phyloP scores from a whole-genome alignment of 805 yeast species.

The Candida palmyrensis region DNA sequence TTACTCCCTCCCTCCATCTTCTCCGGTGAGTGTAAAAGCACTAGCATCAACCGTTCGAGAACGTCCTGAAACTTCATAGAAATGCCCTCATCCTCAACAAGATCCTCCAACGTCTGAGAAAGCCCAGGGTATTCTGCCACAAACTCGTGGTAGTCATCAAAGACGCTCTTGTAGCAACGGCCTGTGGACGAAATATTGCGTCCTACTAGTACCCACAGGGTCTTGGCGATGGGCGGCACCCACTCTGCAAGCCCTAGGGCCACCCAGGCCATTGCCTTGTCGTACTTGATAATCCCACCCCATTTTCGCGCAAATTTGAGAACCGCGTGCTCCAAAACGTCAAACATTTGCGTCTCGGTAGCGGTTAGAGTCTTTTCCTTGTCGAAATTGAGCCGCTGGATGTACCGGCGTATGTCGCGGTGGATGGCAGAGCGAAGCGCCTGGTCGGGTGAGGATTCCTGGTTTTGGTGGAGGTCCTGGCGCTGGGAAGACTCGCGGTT shows the following conservation, averaged over 20 bases:
- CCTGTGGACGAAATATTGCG: constrained; percentile 24
- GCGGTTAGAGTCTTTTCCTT: constrained; percentile 21
- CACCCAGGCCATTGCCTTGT: constrained; percentile 80
- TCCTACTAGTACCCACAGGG: constrained; percentile 52
- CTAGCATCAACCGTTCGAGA: constrained; percentile 71
- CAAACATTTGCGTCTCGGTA: constrained; percentile 50
- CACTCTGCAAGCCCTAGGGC: constrained; percentile 87
- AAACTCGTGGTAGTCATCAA: constrained; percentile 35
- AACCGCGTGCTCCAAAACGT: constrained; percentile 55
- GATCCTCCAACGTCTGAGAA: constrained; percentile 15
- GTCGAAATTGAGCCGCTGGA: constrained; percentile 37
- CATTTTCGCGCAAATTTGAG: constrained; percentile 65
- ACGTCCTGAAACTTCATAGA: constrained; percentile 57
- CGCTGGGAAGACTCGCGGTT: background rate
- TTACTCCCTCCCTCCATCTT: constrained; percentile 5
- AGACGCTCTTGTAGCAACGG: constrained; percentile 25
- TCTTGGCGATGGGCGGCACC: constrained; percentile 62
- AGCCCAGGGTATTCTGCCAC: constrained; percentile 27
- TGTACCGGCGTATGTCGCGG: constrained; percentile 58
- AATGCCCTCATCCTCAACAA: constrained; percentile 22
- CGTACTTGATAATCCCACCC: constrained; percentile 74
- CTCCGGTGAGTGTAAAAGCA: constrained; percentile 70
- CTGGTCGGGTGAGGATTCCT: constrained; percentile 14
- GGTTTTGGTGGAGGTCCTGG: background rate
- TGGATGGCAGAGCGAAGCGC: constrained; percentile 33